Base-by-base conservation (phyloP, 352 stramenopile species). In the Phytophthora cryptogea region DNA sequence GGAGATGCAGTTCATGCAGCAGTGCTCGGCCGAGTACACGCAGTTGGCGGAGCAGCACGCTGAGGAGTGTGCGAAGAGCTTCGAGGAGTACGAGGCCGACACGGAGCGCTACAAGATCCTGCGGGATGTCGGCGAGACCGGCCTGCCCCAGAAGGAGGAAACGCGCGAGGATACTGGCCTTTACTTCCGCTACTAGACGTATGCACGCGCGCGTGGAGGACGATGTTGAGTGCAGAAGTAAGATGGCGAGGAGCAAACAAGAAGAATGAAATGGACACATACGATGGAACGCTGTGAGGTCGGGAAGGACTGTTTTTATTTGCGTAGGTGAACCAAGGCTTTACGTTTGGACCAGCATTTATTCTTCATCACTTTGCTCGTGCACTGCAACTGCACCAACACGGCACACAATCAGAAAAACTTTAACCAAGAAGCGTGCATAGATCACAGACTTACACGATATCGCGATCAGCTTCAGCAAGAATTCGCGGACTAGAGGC, bases 151-250 rank as follows among this genome's bases (percentile, higher is more conserved):
- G 70, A 86, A 85, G 64, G 62, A 83, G 8, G 67, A 83, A 16
- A 68, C 87, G 45, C 81, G 84, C 26, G 80, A 90, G 67, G 83
- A 95, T 68, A 89, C 76, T 17, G 87, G 87, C 32, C 60, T 95
- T 50, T 95, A 88, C 74, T 95, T 95, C 76, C 88, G 83, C 76
- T 95, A 95, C 80, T 95, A 95, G 81, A 86, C 48, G 46, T 56
- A 51, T 61, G 14, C 20, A 47, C 32, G 58, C 37, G 33, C 50
- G 28, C 10, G 39, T 54, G 44, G 37, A 44, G 33, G 39, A 46
- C 33, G 46, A 32, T 54, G 49, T 59, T 52, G 50, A 47, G 46
- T 58, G 52, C 35, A 65, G 42, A 59, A 71, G 62, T 67, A 63
- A 63, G 55, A 20, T 31, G 47, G 33, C 27, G 46, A 61, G 37